A percentile compares a stretch with the other conserved stretches of the same genome.
phyloP scores from a whole-genome alignment of 352 stramenopile genomes.

The Phytophthora pisi region DNA sequence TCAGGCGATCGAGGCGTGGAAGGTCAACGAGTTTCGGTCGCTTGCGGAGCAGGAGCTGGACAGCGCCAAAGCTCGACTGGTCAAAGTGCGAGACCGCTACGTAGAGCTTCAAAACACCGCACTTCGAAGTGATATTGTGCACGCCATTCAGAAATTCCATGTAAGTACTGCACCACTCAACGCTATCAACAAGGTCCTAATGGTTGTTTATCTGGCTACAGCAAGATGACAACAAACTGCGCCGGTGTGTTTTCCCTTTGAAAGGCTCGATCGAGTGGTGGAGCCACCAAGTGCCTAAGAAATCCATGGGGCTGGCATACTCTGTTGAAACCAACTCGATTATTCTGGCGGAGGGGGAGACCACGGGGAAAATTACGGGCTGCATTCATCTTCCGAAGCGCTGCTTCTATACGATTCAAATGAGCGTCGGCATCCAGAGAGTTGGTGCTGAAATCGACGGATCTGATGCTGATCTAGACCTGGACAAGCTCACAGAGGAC shows the following conservation, averaged over 20 bases:
- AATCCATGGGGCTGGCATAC: slow-evolving; percentile 44
- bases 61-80: slow-evolving; percentile 55
- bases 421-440: slow-evolving; percentile 30
- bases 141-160: slow-evolving; percentile 42
- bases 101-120: slow-evolving; percentile 55
- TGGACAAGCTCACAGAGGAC: slow-evolving; percentile 14
- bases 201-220: slow-evolving; percentile 16
- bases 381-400: slow-evolving; percentile 61
- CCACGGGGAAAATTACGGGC: slow-evolving; percentile 32
- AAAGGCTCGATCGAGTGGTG: slow-evolving; percentile 77
- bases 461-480: background rate
- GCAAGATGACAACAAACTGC: slow-evolving; percentile 56
- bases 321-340: slow-evolving; percentile 27
- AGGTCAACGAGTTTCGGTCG: slow-evolving; percentile 52
- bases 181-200: background rate
- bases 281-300: slow-evolving; percentile 42
- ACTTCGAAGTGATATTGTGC: slow-evolving; percentile 50
- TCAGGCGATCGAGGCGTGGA: slow-evolving; percentile 64
- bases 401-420: slow-evolving; percentile 51
- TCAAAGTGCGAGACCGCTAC: slow-evolving; percentile 56
- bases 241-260: slow-evolving; percentile 61
- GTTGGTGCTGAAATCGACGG: background rate
- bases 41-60: slow-evolving; percentile 66
- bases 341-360: slow-evolving; percentile 23
- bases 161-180: slow-evolving; percentile 31